These are phyloP conservation scores for Canavalia ensiformis DNA, from an alignment of 306 rosid genomes.

Conservation along the genomic window DNA sequence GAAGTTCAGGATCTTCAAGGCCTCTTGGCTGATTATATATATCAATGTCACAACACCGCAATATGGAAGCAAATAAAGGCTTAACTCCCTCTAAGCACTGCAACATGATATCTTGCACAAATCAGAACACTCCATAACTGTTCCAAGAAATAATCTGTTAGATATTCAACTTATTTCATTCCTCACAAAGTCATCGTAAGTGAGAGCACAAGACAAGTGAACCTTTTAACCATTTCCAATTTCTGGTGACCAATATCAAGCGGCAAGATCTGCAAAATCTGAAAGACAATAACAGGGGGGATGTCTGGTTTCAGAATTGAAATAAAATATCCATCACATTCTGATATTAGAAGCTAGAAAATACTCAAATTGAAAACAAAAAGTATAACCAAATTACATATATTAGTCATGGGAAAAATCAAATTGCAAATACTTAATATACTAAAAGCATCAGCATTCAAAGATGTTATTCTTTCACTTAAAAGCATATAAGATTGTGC, in stretches of 20 bases:
- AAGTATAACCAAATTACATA: slow-evolving; percentile 30
- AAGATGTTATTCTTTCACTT: slow-evolving; percentile 21
- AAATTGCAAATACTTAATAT: neutral
- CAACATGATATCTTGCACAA: slow-evolving; percentile 75
- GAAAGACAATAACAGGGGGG: slow-evolving; percentile 36
- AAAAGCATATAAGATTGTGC: slow-evolving; percentile 4
- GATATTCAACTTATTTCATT: slow-evolving; percentile 38
- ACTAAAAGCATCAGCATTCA: neutral
- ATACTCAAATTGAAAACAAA: slow-evolving; percentile 28
- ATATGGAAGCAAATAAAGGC: slow-evolving; percentile 69
- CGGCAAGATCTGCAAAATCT: slow-evolving; percentile 42
- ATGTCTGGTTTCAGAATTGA: slow-evolving; percentile 39
- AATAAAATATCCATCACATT: slow-evolving; percentile 16
- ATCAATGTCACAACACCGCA: slow-evolving; percentile 82
- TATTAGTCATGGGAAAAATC: slow-evolving; percentile 6
- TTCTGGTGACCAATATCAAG: slow-evolving; percentile 51
- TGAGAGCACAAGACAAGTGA: slow-evolving; percentile 24
- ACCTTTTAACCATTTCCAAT: slow-evolving; percentile 88
- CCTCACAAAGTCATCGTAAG: slow-evolving; percentile 31
- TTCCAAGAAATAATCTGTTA: slow-evolving; percentile 46
- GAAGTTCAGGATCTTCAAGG: slow-evolving; percentile 87
- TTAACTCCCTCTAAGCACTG: slow-evolving; percentile 80
- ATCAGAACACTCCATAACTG: slow-evolving; percentile 88
- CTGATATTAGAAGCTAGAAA: slow-evolving; percentile 32
- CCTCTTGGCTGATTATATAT: slow-evolving; percentile 80